phyloP scores from a whole-genome alignment of 2,329 filamentous ascomycete species.

The Fusarium humuli region DNA sequence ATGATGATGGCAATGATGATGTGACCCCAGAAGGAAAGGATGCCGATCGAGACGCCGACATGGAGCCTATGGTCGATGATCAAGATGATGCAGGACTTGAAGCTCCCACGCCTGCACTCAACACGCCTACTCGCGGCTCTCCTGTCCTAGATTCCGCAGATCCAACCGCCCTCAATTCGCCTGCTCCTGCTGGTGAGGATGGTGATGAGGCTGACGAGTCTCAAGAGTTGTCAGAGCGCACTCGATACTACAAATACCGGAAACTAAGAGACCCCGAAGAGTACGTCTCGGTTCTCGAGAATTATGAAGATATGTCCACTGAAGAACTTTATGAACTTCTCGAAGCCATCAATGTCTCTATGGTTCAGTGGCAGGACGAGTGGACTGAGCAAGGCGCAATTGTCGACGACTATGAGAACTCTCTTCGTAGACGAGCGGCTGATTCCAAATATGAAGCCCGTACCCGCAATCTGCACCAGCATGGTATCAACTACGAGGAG shows the following conservation, averaged over 20 bases:
- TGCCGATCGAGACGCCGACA: constrained; percentile 46
- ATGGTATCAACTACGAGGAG: constrained; percentile 58
- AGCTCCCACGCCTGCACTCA: constrained; percentile 53
- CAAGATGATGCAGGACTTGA: constrained; percentile 50
- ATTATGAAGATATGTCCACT: constrained; percentile 61
- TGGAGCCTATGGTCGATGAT: constrained; percentile 50
- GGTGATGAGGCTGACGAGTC: constrained; percentile 53
- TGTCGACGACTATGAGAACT: constrained; percentile 69
- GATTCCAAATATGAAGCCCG: constrained; percentile 62
- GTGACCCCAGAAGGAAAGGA: constrained; percentile 50
- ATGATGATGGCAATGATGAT: constrained; percentile 51
- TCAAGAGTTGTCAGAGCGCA: constrained; percentile 48
- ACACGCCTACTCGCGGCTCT: constrained; percentile 55
- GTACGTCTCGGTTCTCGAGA: constrained; percentile 61
- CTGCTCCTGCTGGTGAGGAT: constrained; percentile 53
- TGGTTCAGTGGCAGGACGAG: constrained; percentile 67
- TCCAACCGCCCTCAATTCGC: constrained; percentile 54
- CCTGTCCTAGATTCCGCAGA: constrained; percentile 55
- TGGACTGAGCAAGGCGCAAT: constrained; percentile 62
- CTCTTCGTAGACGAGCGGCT: constrained; percentile 62
- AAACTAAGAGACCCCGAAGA: constrained; percentile 64
- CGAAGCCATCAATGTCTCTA: constrained; percentile 57
- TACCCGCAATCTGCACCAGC: constrained; percentile 55
- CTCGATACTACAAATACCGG: constrained; percentile 58
- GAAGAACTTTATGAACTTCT: constrained; percentile 60